Evolutionary conservation across 441 rosid genomes (phyloP).

Genomic region (Populus hybrid): DNA sequence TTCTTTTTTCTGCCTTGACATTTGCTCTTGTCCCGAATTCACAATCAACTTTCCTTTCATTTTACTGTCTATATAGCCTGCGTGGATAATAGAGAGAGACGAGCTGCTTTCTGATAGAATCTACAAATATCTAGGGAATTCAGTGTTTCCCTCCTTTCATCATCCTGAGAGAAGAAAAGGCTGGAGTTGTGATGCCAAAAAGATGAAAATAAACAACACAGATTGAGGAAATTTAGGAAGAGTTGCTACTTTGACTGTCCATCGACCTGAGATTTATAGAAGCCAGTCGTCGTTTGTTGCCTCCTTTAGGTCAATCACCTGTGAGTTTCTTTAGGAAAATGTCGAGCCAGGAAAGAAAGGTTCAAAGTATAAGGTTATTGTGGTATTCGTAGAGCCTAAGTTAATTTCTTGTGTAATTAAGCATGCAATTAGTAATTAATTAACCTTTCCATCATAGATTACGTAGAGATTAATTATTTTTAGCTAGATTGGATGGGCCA

Average conservation of each 20-base stretch:
- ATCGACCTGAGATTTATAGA: too few species aligned
- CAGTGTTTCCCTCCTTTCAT: neutral
- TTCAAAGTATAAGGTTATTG: too few species aligned
- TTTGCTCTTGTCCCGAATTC: too few species aligned
- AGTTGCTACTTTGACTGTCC: too few species aligned
- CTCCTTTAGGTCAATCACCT: too few species aligned
- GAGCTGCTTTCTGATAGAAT: neutral
- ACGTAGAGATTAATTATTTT: neutral
- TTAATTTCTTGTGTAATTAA: neutral
- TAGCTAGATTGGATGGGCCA: neutral
- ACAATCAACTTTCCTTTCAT: too few species aligned
- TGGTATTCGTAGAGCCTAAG: neutral
- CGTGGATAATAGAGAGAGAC: neutral
- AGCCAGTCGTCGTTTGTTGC: too few species aligned
- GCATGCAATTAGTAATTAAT: too few species aligned
- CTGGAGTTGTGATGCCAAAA: neutral
- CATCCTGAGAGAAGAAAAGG: neutral
- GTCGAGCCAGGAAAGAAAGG: too few species aligned
- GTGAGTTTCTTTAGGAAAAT: too few species aligned
- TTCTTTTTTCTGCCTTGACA: too few species aligned
- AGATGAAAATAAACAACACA: conserved; percentile 5
- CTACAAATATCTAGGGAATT: neutral
- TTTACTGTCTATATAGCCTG: too few species aligned
- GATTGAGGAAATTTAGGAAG: neutral
- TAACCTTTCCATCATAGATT: neutral